Conservation (phyloP, 2,329 filamentous ascomycete genomes). For the Colletotrichum costaricense region DNA sequence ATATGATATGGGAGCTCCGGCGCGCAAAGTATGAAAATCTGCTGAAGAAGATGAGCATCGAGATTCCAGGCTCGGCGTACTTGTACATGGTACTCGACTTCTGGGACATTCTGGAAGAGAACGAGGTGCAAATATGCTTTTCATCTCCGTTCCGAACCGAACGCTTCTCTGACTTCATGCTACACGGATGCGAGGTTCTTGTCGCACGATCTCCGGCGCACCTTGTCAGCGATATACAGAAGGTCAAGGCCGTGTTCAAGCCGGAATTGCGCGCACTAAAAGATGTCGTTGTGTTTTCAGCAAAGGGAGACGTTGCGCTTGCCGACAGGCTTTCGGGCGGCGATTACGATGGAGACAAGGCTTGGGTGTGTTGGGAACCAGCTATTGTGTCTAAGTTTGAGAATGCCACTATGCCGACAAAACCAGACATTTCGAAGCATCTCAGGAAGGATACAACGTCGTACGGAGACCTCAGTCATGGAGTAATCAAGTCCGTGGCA, state of each 20-base stretch:
- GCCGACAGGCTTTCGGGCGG: constrained; percentile 81
- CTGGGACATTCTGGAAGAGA: constrained; percentile 66
- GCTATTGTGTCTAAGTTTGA: constrained; percentile 73
- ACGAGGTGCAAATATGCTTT: constrained; percentile 76
- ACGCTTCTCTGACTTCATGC: constrained; percentile 61
- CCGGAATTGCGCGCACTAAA: constrained; percentile 74
- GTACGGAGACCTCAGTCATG: constrained; percentile 55
- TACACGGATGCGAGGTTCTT: constrained; percentile 70
- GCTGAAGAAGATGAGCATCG: constrained; percentile 68
- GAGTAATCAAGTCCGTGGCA: constrained; percentile 41
- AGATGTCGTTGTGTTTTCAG: constrained; percentile 84
- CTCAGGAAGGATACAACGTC: constrained; percentile 60
- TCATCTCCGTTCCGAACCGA: constrained; percentile 71
- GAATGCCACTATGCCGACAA: constrained; percentile 64
- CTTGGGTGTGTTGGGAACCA: constrained; percentile 82
- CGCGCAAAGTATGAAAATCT: constrained; percentile 64
- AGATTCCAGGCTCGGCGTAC: constrained; percentile 69
- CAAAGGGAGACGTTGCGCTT: constrained; percentile 68
- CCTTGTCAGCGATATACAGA: constrained; percentile 78
- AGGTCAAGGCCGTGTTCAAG: constrained; percentile 68
- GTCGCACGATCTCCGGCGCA: constrained; percentile 78
- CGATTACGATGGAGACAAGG: constrained; percentile 82
- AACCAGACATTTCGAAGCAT: constrained; percentile 59
- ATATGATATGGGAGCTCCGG: constrained; percentile 59
- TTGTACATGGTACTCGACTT: constrained; percentile 79